phyloP scores from a whole-genome alignment of 768 basidiomycete species.

The Phylloporus sp. region DNA sequence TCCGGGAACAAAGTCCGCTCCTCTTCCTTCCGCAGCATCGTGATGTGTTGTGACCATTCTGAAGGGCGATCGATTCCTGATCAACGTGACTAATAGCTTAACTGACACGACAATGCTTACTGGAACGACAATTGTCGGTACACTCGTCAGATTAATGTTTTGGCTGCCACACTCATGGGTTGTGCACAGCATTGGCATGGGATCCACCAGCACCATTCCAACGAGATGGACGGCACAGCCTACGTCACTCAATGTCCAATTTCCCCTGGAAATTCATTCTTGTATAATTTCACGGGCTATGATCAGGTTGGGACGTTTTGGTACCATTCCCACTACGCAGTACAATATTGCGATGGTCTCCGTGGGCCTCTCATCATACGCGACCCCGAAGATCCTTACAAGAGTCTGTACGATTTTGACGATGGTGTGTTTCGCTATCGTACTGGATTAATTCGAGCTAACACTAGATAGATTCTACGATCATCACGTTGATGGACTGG shows the following conservation, averaged over 20 bases:
- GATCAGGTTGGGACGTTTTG: conserved; percentile 40
- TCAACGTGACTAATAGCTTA: conserved; percentile 17
- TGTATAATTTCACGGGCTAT: conserved; percentile 33
- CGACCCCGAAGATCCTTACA: conserved; percentile 29
- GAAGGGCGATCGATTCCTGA: conserved; percentile 18
- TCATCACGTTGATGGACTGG: conserved; percentile 32
- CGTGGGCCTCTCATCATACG: conserved; percentile 44
- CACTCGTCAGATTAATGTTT: background rate
- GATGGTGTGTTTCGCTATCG: conserved; percentile 9
- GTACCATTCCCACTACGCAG: conserved; percentile 26
- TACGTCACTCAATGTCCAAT: conserved; percentile 44
- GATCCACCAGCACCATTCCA: conserved; percentile 21
- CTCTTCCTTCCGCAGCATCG: background rate
- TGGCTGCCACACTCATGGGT: background rate
- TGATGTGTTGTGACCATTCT: background rate
- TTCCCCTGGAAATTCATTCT: conserved; percentile 30
- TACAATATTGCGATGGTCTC: conserved; percentile 39
- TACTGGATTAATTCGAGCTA: background rate
- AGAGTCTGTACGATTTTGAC: conserved; percentile 16
- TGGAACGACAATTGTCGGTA: conserved; percentile 22
- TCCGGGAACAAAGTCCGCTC: conserved; percentile 33
- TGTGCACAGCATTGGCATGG: conserved; percentile 30
- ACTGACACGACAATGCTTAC: conserved; percentile 18
- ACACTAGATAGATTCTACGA: conserved; percentile 4
- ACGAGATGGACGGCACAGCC: conserved; percentile 30